Evolutionary conservation across 2,329 filamentous ascomycete species (phyloP).

Genomic region (Pseudogymnoascus verrucosus): DNA sequence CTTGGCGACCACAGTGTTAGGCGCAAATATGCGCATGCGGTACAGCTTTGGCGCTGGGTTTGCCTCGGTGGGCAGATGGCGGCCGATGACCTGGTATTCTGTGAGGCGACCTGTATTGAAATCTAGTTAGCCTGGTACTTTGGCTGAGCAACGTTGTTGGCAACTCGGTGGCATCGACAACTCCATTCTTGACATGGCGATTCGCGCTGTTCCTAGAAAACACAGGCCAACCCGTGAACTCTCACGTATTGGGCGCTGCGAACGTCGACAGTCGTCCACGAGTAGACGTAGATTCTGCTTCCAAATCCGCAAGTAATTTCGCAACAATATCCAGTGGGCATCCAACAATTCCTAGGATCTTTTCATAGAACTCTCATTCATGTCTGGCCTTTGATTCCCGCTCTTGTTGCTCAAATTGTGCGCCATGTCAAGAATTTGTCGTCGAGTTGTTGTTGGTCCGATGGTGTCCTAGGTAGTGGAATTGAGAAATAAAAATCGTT

Average conservation of each 20-base stretch:
- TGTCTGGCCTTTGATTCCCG: not conserved
- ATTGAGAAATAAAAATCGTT: conserved; percentile 22
- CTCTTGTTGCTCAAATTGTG: not conserved
- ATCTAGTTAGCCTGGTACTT: conserved; percentile 27
- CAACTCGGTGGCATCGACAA: not conserved
- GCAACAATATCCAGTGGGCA: not conserved
- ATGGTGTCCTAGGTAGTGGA: not conserved
- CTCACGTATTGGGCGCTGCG: not conserved
- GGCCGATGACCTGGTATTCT: conserved; percentile 99
- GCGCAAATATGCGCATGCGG: conserved; percentile 99
- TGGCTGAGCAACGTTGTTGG: not conserved
- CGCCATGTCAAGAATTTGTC: conserved; percentile 3
- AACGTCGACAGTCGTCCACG: not conserved
- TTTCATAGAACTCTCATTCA: not conserved
- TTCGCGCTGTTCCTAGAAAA: not conserved
- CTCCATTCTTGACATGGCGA: not conserved
- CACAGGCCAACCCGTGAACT: not conserved
- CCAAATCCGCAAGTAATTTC: not conserved
- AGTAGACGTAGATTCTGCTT: not conserved
- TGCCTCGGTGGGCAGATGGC: conserved; percentile 94
- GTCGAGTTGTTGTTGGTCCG: not conserved
- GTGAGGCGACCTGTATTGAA: conserved; percentile 80
- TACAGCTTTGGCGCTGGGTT: conserved; percentile 98
- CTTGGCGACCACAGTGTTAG: conserved; percentile 97
- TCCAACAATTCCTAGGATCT: not conserved